These are phyloP conservation scores for Salinomyces thailandicus DNA, from an alignment of 2,329 filamentous ascomycete species.

Conservation along the genomic window DNA sequence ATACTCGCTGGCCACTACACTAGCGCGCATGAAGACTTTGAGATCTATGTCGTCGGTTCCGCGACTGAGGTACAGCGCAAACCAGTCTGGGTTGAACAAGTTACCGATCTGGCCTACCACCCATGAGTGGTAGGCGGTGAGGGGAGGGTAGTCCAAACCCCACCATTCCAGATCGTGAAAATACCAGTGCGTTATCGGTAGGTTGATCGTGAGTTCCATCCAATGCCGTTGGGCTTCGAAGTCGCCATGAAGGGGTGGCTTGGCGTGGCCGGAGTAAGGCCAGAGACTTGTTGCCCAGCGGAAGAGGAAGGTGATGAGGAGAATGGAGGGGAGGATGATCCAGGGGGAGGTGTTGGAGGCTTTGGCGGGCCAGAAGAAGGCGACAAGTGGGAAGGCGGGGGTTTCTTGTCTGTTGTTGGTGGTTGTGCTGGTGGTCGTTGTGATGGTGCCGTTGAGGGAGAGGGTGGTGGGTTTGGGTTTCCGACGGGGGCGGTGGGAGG, in stretches of 20 bases:
- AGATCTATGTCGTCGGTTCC: conserved; percentile 67
- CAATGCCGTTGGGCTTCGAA: conserved; percentile 97
- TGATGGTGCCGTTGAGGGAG: conserved; percentile 34
- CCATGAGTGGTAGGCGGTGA: conserved; percentile 98
- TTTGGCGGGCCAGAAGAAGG: conserved; percentile 89
- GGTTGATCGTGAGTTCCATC: conserved; percentile 90
- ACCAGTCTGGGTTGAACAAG: conserved; percentile 74
- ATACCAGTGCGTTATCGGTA: conserved; percentile 93
- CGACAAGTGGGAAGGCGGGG: conserved; percentile 79
- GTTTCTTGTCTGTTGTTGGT: conserved; percentile 33
- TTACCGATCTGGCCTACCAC: conserved; percentile 75
- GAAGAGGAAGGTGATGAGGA: conserved; percentile 87
- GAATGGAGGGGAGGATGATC: conserved; percentile 74
- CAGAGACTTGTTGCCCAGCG: conserved; percentile 86
- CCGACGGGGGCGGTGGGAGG: conserved; percentile 28
- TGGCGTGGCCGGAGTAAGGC: conserved; percentile 82
- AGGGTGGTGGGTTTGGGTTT: conserved; percentile 34
- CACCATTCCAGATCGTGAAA: conserved; percentile 95
- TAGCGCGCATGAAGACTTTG: conserved; percentile 93
- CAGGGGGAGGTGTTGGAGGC: conserved; percentile 71
- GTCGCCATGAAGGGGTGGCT: conserved; percentile 87
- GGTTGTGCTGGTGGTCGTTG: conserved; percentile 32
- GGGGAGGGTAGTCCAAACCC: conserved; percentile 93
- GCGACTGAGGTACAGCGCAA: conserved; percentile 71
- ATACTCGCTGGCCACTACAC: conserved; percentile 84